phyloP scores from a whole-genome alignment of 768 basidiomycete genomes.

The Clathrus columnatus region DNA sequence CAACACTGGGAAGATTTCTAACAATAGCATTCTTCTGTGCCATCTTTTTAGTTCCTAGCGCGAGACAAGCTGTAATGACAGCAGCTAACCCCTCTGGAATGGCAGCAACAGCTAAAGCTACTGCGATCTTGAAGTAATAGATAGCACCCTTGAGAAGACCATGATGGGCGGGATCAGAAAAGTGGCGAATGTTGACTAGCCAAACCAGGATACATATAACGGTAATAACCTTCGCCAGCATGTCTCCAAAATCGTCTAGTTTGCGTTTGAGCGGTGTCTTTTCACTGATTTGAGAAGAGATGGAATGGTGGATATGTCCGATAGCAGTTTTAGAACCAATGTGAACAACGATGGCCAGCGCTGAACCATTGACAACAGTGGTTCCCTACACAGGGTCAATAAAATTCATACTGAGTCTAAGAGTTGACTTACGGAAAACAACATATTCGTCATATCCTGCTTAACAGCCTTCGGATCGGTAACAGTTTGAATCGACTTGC shows the following conservation, averaged over 20 bases:
- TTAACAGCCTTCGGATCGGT: slow-evolving; percentile 77
- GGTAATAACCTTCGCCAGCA: slow-evolving; percentile 94
- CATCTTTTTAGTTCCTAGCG: slow-evolving; percentile 98
- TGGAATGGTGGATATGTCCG: slow-evolving; percentile 95
- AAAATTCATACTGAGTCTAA: neutral
- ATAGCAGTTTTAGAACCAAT: slow-evolving; percentile 88
- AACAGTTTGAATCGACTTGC: slow-evolving; percentile 66
- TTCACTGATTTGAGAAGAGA: slow-evolving; percentile 84
- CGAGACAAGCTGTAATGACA: slow-evolving; percentile 94
- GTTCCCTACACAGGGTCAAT: slow-evolving; percentile 54
- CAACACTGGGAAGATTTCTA: slow-evolving; percentile 89
- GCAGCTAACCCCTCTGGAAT: slow-evolving; percentile 98
- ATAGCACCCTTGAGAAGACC: slow-evolving; percentile 88
- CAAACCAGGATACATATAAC: slow-evolving; percentile 97
- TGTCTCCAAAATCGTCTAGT: slow-evolving; percentile 96
- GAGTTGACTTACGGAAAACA: slow-evolving; percentile 65
- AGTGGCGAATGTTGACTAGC: slow-evolving; percentile 95
- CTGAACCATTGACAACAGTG: slow-evolving; percentile 90
- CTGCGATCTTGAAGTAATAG: slow-evolving; percentile 99
- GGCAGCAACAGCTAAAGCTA: slow-evolving; percentile 96
- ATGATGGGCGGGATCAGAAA: slow-evolving; percentile 90
- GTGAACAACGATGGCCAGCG: slow-evolving; percentile 77
- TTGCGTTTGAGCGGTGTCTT: slow-evolving; percentile 97
- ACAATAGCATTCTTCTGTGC: slow-evolving; percentile 98
- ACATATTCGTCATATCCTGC: slow-evolving; percentile 96